Percentiles rank a stretch among this genome's conserved stretches.
These are phyloP conservation scores for Apocynum venetum DNA, from an alignment of 257 asterid genomes.

Conservation along the genomic window DNA sequence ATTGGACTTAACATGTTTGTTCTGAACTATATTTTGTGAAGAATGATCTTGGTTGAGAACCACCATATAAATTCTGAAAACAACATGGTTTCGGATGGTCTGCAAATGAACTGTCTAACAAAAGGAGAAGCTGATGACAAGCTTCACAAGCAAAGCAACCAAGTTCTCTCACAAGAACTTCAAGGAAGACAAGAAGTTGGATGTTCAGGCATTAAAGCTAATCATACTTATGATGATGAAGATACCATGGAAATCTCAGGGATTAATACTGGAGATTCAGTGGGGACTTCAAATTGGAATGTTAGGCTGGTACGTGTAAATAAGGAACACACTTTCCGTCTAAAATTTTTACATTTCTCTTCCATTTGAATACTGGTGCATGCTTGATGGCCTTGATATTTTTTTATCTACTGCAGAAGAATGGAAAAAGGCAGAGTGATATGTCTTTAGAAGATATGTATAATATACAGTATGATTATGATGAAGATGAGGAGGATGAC, in stretches of 20 bases:
- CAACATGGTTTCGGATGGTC: constrained; percentile 19
- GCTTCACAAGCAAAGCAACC: constrained; percentile 30
- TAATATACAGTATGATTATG: constrained; percentile 45
- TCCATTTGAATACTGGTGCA: neutral
- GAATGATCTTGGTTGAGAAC: constrained; percentile 26
- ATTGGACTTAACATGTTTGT: constrained; percentile 4
- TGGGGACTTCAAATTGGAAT: constrained; percentile 10
- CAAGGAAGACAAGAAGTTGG: constrained; percentile 21
- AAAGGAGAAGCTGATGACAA: constrained; percentile 35
- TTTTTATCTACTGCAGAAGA: constrained; percentile 44
- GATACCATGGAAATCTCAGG: constrained; percentile 19
- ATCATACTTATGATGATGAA: constrained; percentile 12
- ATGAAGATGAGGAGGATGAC: constrained; percentile 79
- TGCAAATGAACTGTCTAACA: constrained; percentile 29
- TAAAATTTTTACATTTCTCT: constrained; percentile 4
- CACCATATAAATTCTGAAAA: constrained; percentile 9
- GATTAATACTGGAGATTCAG: constrained; percentile 18
- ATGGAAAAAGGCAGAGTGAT: constrained; percentile 41
- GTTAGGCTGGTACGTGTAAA: constrained; percentile 21
- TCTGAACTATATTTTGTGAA: constrained; percentile 16
- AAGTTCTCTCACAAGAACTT: constrained; percentile 18
- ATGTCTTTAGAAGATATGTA: constrained; percentile 75
- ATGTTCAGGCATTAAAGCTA: constrained; percentile 27
- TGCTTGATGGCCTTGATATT: constrained; percentile 15
- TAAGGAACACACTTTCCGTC: constrained; percentile 3